Evolutionary conservation across 257 asterid genomes (phyloP), one percentile per base, ranked within the genome.

Genomic region (Verbascum thapsus): DNA sequence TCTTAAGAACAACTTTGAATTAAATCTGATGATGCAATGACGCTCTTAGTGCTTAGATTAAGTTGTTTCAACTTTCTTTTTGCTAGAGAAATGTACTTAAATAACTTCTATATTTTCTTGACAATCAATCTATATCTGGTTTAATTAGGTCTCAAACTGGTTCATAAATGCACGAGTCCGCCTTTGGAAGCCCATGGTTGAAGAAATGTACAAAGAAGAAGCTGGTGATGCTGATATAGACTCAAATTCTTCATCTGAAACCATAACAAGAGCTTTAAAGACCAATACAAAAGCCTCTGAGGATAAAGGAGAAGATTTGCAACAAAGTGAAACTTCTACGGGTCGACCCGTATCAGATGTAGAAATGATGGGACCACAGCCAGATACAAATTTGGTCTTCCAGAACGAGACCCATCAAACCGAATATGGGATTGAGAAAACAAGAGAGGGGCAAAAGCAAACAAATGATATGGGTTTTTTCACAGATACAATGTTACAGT

Each of bases 151-250:
- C 59, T 91, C 97, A 59, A 91, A 91, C 81, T 88, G 98, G 98
- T 91, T 91, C 76, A 91, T 91, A 76, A 91, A 91, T 54, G 98
- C 98, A 10, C 71, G 95, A 45, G 96, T 91, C 40, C 90, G 98
- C 3, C 95, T 91, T 2, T 91, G 97, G 98, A 91, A 91, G 76
- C 97, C 98, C 22, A 88, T 91, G 98, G 95, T 91, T 13, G 98
- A 88, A 71, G 97, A 91, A 57, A 91, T 91, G 92, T 88, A 91
- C 91, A 86, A 83, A 70, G 95, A 88, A 76, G 98, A 91, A 75
- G 68, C 76, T 2, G 82, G 81, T 0, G 95, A 83, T 49, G 71
- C 78, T 13, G 83, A 88, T 39, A 68, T 78, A 69, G 88, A 83
- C 70, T 76, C 95, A 2, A 86, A 66, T 56, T 85, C 95, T 47